Evolutionary conservation across 495 filamentous ascomycete species (phyloP).

Genomic region (Daldinia vernicosa): DNA sequence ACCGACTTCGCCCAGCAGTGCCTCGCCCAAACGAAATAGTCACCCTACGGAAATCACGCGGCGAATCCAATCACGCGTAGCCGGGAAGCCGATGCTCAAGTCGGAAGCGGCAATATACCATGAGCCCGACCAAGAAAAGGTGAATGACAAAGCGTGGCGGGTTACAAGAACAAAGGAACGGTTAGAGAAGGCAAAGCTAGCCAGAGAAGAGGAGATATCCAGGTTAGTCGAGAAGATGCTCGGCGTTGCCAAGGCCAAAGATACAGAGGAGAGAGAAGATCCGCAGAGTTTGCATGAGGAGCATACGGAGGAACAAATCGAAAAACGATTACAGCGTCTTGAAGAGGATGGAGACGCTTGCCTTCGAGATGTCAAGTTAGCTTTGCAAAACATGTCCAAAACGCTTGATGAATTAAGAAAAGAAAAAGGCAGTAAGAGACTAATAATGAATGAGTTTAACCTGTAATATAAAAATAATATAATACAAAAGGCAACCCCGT

Average conservation of each 20-base stretch:
- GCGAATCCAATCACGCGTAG: background rate
- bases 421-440: slow-evolving; percentile 8
- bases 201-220: slow-evolving; percentile 41
- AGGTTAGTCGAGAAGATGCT: slow-evolving; percentile 33
- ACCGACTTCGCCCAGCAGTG: slow-evolving; percentile 24
- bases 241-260: slow-evolving; percentile 3
- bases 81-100: background rate
- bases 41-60: slow-evolving; percentile 4
- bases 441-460: background rate
- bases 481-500: too few relatives aligned
- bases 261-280: background rate
- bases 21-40: slow-evolving; percentile 14
- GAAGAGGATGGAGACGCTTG: slow-evolving; percentile 40
- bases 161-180: slow-evolving; percentile 21
- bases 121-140: background rate
- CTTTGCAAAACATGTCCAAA: slow-evolving; percentile 36
- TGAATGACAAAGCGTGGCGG: slow-evolving; percentile 1
- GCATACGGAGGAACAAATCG: slow-evolving; percentile 23
- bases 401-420: slow-evolving; percentile 37
- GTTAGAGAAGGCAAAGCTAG: slow-evolving; percentile 37
- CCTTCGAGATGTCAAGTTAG: slow-evolving; percentile 31
- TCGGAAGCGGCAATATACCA: background rate
- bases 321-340: slow-evolving; percentile 34
- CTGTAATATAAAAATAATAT: background rate
- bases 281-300: background rate